Conservation (phyloP, 768 basidiomycete genomes). For the Pisolithus orientalis region DNA sequence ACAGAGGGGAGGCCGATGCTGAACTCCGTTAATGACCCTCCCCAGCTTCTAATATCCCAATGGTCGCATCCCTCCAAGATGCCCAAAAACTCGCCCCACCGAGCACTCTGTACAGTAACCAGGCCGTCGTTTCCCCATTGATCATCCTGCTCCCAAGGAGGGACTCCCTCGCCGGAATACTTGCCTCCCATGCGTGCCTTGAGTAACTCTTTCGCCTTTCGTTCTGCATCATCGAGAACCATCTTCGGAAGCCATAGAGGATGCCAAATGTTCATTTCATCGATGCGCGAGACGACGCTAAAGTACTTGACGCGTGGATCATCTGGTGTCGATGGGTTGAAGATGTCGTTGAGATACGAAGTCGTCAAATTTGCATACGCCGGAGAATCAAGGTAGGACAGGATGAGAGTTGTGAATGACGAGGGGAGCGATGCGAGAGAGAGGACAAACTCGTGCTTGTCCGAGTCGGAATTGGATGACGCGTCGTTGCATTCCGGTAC, state of each 20-base stretch:
- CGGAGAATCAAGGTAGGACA: constrained; percentile 89
- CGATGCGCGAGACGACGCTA: constrained; percentile 78
- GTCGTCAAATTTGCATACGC: constrained; percentile 94
- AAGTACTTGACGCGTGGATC: constrained; percentile 84
- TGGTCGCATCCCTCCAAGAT: constrained; percentile 88
- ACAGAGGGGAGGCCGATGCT: constrained; percentile 53
- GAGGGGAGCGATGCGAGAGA: constrained; percentile 67
- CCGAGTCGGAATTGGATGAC: constrained; percentile 1
- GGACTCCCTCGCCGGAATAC: constrained; percentile 14
- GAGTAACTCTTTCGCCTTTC: constrained; percentile 43
- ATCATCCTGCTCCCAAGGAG: constrained; percentile 44
- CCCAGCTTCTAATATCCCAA: constrained; percentile 90
- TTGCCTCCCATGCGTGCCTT: constrained; percentile 20
- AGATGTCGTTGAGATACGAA: constrained; percentile 66
- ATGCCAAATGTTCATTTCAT: constrained; percentile 71
- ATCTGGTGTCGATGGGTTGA: constrained; percentile 80
- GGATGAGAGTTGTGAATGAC: constrained; percentile 80
- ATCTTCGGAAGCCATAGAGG: constrained; percentile 97
- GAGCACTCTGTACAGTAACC: constrained; percentile 86
- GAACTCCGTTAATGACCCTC: constrained; percentile 57
- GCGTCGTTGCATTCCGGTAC: constrained; percentile 2
- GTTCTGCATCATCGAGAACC: constrained; percentile 83
- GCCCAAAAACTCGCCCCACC: constrained; percentile 95
- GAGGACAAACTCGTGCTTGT: constrained; percentile 33
- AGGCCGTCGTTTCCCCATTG: constrained; percentile 88